Conservation (phyloP, 768 basidiomycete genomes). For the Boletus rubropictus region DNA sequence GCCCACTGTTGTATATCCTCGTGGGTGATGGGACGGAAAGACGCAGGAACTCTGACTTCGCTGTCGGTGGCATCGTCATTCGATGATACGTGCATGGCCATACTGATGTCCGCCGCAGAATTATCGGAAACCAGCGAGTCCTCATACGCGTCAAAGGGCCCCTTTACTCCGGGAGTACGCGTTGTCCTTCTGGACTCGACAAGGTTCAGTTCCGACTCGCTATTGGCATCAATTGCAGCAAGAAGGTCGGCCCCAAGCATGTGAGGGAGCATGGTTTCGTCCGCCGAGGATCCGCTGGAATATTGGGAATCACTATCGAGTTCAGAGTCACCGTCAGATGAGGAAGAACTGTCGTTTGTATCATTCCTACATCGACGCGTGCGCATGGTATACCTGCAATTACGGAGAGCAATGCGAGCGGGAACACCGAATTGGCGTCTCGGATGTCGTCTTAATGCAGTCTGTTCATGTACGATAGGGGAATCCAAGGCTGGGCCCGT, state of each 20-base stretch:
- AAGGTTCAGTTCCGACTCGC: constrained; percentile 20
- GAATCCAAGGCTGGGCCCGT: not conserved
- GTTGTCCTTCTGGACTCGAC: not conserved
- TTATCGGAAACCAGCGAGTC: constrained; percentile 12
- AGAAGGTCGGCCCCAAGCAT: constrained; percentile 26
- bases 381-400: constrained; percentile 7
- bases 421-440: constrained; percentile 15
- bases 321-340: constrained; percentile 16
- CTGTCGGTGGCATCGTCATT: constrained; percentile 6
- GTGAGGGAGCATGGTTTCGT: constrained; percentile 19
- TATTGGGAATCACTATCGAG: constrained; percentile 15
- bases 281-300: constrained; percentile 19
- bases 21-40: constrained; percentile 13
- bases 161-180: no score
- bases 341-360: constrained; percentile 2
- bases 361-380: not conserved
- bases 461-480: not conserved
- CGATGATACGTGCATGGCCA: constrained; percentile 19
- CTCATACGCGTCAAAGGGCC: constrained; percentile 3
- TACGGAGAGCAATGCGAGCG: constrained; percentile 19
- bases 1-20: constrained; percentile 26
- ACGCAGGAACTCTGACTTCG: constrained; percentile 6
- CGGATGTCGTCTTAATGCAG: not conserved
- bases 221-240: constrained; percentile 25
- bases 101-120: constrained; percentile 19